Evolutionary conservation across 768 basidiomycete genomes (phyloP).

Genomic region (Termitomyces sp.): DNA sequence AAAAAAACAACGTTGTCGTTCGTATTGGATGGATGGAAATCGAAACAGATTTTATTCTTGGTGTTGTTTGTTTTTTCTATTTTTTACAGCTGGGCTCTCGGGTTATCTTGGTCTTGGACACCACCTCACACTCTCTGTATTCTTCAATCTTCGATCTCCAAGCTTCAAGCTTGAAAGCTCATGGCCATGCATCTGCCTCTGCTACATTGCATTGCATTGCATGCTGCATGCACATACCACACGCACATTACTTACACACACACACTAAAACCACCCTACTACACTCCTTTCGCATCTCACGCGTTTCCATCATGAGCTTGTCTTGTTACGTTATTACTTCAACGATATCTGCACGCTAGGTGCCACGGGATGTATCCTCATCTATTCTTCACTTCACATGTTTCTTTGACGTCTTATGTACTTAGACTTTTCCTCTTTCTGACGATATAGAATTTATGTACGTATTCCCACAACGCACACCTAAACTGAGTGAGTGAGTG

Average conservation of each 20-base stretch:
- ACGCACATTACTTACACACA: background rate
- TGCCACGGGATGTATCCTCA: background rate
- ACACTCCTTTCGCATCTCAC: slow-evolving; percentile 1
- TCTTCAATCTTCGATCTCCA: background rate
- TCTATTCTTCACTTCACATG: background rate
- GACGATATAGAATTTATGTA: background rate
- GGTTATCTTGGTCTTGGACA: background rate
- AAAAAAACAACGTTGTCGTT: background rate
- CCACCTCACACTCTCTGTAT: background rate
- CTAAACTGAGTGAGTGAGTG: too few species aligned
- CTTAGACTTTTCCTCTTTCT: background rate
- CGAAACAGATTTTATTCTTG: background rate
- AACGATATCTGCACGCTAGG: slow-evolving; percentile 10
- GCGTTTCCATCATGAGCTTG: background rate
- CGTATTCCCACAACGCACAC: background rate
- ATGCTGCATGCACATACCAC: slow-evolving; percentile 7
- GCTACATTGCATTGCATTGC: background rate
- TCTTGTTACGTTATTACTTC: slow-evolving; percentile 11
- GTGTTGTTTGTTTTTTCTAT: background rate
- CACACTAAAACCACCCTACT: background rate
- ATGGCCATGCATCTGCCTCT: background rate
- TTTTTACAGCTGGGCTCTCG: background rate
- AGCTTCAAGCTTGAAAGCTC: background rate
- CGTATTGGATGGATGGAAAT: slow-evolving; percentile 2
- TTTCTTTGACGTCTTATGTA: background rate